Evolutionary conservation across 2,329 filamentous ascomycete genomes (phyloP).

Genomic region (Exophiala oligosperma): DNA sequence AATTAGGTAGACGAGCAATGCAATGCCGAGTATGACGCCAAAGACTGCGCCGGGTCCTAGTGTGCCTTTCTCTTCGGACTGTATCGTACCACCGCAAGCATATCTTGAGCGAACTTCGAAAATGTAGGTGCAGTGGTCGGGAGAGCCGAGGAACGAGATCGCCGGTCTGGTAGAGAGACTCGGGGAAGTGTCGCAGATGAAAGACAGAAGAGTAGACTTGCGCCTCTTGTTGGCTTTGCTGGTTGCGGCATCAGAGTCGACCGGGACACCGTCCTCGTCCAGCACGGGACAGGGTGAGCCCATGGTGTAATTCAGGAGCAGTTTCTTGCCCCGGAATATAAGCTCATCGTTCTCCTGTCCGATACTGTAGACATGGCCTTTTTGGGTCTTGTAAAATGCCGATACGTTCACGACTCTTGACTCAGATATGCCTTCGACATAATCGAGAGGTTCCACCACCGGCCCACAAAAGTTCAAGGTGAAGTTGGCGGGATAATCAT

Average conservation of each 20-base stretch:
- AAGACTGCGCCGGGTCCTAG: constrained; percentile 76
- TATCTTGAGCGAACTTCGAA: constrained; percentile 87
- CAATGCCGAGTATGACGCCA: constrained; percentile 76
- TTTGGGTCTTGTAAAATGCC: constrained; percentile 45
- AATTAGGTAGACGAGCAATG: constrained; percentile 82
- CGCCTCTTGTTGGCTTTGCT: constrained; percentile 38
- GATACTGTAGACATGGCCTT: constrained; percentile 26
- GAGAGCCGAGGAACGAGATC: constrained; percentile 82
- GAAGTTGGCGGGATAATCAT: constrained; percentile 53
- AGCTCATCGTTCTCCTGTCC: constrained; percentile 47
- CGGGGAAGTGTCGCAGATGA: constrained; percentile 78
- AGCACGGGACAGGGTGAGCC: constrained; percentile 66
- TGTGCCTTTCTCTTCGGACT: constrained; percentile 49
- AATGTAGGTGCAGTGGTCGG: constrained; percentile 91
- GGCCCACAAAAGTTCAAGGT: constrained; percentile 53
- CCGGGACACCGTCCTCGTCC: constrained; percentile 28
- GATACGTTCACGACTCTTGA: constrained; percentile 48
- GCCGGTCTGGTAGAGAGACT: constrained; percentile 52
- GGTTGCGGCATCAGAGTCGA: constrained; percentile 16
- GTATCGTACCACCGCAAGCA: constrained; percentile 71
- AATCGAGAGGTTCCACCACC: constrained; percentile 47
- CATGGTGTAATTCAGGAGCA: constrained; percentile 73
- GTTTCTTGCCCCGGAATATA: constrained; percentile 55
- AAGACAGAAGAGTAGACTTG: constrained; percentile 86
- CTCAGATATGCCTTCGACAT: constrained; percentile 47